Evolutionary conservation across 129 eudicot species (phyloP), one percentile per base, ranked within the genome.

Genomic region (Flaveria bidentis): DNA sequence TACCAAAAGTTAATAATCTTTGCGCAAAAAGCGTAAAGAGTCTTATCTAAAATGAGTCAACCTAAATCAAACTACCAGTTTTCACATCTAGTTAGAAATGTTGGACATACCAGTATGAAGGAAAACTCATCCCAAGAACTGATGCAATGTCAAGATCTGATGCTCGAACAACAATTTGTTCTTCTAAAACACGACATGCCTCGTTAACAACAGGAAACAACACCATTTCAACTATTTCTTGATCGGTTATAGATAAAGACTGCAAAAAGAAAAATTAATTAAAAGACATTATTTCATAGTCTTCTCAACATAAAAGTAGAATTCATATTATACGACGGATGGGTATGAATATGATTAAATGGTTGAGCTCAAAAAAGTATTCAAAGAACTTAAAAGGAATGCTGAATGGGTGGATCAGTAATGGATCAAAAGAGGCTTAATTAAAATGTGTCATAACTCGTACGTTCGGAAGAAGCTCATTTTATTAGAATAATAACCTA

Each of bases 91-190:
- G 25, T 65, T 65, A 33, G 70, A 36, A 15, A 36, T 52, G 42
- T 53, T 44, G 33, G 4, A 58, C 88, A 68, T 44, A 93, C 99
- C 97, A 93, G 66, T 91, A 87, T 50, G 90, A 78, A 50, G 99
- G 99, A 65, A 94, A 94, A 81, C 99, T 89, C 99, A 94, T 94
- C 67, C 97, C 99, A 63, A 94, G 96, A 83, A 94, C 89, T 20
- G 99, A 88, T 22, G 99, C 96, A 63, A 83, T 84, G 57, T 94
- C 99, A 81, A 94, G 97, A 80, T 94, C 99, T 5, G 99, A 91
- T 66, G 99, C 89, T 75, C 93, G 89, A 63, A 91, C 85, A 6
- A 86, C 93, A 15, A 91, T 65, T 75, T 85, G 94, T 80, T 94
- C 99, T 45, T 91, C 99, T 78, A 94, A 64, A 75, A 94, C 93